These are phyloP conservation scores for Coprinopsis strossmayeri DNA, from an alignment of 768 basidiomycete genomes.

Conservation along the genomic window DNA sequence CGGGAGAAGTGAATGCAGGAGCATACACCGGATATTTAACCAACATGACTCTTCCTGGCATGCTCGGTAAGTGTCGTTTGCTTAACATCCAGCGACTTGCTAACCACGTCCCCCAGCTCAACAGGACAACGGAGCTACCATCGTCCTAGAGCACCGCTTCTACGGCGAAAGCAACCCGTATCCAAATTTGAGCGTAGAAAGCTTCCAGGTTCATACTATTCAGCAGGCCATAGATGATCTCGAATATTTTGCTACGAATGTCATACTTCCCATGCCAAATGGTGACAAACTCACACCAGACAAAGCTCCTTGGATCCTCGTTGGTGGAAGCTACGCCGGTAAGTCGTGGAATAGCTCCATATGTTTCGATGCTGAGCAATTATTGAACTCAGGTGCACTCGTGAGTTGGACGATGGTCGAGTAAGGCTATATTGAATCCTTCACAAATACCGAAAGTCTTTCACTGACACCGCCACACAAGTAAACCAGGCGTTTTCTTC, in stretches of 20 bases:
- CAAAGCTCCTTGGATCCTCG: conserved; percentile 42
- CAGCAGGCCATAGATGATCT: conserved; percentile 73
- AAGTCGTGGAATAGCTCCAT: background rate
- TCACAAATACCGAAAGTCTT: background rate
- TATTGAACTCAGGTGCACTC: conserved; percentile 26
- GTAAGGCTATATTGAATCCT: conserved; percentile 32
- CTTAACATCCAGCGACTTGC: background rate
- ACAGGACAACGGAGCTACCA: conserved; percentile 54
- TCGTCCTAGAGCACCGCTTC: conserved; percentile 69
- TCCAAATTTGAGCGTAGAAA: conserved; percentile 50
- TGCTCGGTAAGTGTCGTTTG: conserved; percentile 30
- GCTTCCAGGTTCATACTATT: conserved; percentile 55
- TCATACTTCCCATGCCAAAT: conserved; percentile 58
- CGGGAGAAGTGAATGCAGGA: conserved; percentile 58
- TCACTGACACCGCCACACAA: conserved; percentile 15
- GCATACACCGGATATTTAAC: conserved; percentile 53
- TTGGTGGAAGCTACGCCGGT: conserved; percentile 49
- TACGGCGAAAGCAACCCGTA: conserved; percentile 72
- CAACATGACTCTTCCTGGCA: conserved; percentile 56
- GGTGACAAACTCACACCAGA: conserved; percentile 56
- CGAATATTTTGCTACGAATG: conserved; percentile 63
- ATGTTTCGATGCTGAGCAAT: background rate
- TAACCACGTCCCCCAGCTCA: conserved; percentile 33
- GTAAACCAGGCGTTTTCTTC: conserved; percentile 56
- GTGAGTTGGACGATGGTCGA: conserved; percentile 67